Percentiles rank a stretch among this genome's conserved stretches.
Evolutionary conservation across 1,139 yeast genomes (phyloP).

Genomic region (Candida pseudoviswanathii): DNA sequence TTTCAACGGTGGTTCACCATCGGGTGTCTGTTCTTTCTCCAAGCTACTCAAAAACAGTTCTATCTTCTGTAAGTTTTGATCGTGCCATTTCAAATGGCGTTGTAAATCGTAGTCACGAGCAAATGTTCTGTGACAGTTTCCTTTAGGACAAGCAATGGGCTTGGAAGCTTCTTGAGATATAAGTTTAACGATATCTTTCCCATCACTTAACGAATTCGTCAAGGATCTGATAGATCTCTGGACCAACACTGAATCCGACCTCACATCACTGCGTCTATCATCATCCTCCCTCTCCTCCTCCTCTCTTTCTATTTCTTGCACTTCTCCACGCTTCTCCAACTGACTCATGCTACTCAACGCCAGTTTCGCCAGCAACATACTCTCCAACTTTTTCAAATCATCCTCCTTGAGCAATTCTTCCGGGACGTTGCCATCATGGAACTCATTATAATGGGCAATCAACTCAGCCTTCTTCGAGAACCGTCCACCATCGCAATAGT

Average conservation of each 20-base stretch:
- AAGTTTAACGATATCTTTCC: constrained; percentile 36
- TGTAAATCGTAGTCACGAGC: constrained; percentile 48
- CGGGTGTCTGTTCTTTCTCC: constrained; percentile 17
- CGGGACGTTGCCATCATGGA: constrained; percentile 46
- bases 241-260: constrained; percentile 23
- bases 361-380: constrained; percentile 19
- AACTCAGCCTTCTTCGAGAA: constrained; percentile 40
- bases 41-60: constrained; percentile 35
- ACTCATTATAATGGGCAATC: constrained; percentile 44
- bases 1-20: constrained; percentile 13
- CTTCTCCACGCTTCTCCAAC: constrained; percentile 2
- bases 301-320: constrained; percentile 8
- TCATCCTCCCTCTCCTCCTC: constrained; percentile 17
- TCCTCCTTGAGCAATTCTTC: constrained; percentile 30
- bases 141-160: constrained; percentile 46
- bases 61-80: constrained; percentile 34
- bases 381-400: constrained; percentile 26
- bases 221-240: constrained; percentile 30
- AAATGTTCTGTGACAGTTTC: constrained; percentile 50
- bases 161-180: constrained; percentile 39
- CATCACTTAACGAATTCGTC: constrained; percentile 22
- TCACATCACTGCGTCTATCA: constrained; percentile 11
- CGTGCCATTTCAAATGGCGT: constrained; percentile 62
- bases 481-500: constrained; percentile 42
- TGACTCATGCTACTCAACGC: constrained; percentile 7